Evolutionary conservation across 2,329 filamentous ascomycete species (phyloP).

Genomic region (Calycina marina): DNA sequence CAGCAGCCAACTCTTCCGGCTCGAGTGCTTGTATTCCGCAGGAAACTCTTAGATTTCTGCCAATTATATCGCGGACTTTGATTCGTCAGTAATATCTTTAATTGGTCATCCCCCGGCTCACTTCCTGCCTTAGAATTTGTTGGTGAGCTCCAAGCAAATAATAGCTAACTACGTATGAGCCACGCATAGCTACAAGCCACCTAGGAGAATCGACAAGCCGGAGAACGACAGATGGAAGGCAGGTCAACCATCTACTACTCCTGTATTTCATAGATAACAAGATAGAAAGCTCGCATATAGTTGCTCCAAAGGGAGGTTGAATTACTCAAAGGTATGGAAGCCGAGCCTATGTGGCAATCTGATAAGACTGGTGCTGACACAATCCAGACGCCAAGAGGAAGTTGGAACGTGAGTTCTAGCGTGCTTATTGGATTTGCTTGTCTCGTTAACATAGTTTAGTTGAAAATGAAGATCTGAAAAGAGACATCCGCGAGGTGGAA

Average conservation of each 20-base stretch:
- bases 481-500: conserved; percentile 1
- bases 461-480: conserved; percentile 3
- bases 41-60: conserved; percentile 4
- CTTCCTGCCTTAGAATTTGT: conserved; percentile 4
- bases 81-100: conserved; percentile 3
- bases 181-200: neutral
- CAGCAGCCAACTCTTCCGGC: conserved; percentile 2
- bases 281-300: conserved; percentile 2
- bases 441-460: conserved; percentile 1
- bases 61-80: conserved; percentile 4
- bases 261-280: conserved; percentile 3
- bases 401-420: conserved; percentile 1
- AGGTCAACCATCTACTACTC: conserved; percentile 1
- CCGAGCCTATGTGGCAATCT: conserved; percentile 2
- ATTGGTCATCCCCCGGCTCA: conserved; percentile 3
- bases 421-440: neutral
- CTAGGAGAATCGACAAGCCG: conserved; percentile 1
- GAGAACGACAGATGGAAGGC: conserved; percentile 3
- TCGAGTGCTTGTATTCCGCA: conserved; percentile 4
- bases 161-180: conserved; percentile 1
- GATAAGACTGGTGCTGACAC: conserved; percentile 1
- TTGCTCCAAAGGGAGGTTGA: conserved; percentile 1
- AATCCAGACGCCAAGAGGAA: conserved; percentile 2
- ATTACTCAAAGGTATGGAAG: conserved; percentile 1
- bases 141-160: conserved; percentile 3